Base-by-base conservation (phyloP, 2,329 filamentous ascomycete genomes). In the Ophidiomyces ophidiicola region DNA sequence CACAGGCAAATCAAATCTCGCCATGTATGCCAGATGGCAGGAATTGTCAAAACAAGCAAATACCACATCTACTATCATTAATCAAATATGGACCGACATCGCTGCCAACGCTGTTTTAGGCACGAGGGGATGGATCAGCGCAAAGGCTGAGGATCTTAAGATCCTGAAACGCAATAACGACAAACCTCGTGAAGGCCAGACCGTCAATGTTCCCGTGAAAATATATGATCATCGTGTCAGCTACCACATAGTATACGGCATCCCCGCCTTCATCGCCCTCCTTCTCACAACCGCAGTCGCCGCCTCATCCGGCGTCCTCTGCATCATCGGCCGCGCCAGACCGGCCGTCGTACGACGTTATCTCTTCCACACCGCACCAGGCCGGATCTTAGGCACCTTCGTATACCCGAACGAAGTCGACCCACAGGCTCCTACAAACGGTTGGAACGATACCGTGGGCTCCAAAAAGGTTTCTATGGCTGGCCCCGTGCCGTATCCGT, bases 201-300 rank as follows among this genome's bases (percentile, higher is more conserved):
- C 54, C 58, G 35, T 49, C 61, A 47, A 36, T 58, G 41, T 57
- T 44, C 39, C 47, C 23, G 45, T 48, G 15, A 25, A 19, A 26
- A n/a, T 36, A 3, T 44, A 42, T 32, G 46, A 15, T 10, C 41
- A 28, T 4, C 34, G 20, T 15, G 39, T 47, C 17, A 42, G 32
- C 31, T 47, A 46, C 32, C 24, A 32, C 14, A 32, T 47, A 18
- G 36, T 43, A 48, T 41, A 53, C 49, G 25, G 48, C 49, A 42
- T 56, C 50, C 36, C 61, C 49, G 40, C 54, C 56, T 36, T 67
- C 60, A 42, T 75, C 69, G 40, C 63, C 66, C 41, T 70, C 69
- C 31, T 58, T 5, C 32, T 43, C 20, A 15, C 17, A 12, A 17
- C 25, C 25, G 29, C 21, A 11, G 5, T 43, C 7, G 21, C 21